phyloP scores from a whole-genome alignment of 2,329 filamentous ascomycete genomes.

The Cadophora luteo-olivacea region DNA sequence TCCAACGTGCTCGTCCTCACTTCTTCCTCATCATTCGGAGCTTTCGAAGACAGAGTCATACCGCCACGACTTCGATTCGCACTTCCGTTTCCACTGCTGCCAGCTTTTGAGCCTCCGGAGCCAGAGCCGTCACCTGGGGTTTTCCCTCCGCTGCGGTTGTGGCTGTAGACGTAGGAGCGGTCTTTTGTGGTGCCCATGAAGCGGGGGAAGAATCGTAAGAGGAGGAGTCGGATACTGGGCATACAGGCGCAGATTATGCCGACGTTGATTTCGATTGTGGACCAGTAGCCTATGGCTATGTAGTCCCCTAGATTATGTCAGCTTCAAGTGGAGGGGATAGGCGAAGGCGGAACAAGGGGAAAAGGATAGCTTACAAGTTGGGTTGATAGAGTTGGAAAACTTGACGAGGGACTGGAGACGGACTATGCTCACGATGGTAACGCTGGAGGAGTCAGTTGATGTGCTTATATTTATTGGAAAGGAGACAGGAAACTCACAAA shows the following conservation, averaged over 20 bases:
- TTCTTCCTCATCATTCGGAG: neutral
- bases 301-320: slow-evolving; percentile 31
- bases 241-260: slow-evolving; percentile 42
- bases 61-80: too few species aligned
- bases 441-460: slow-evolving; percentile 22
- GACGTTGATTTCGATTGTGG: slow-evolving; percentile 37
- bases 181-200: slow-evolving; percentile 27
- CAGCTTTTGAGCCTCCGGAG: neutral
- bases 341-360: neutral
- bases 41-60: neutral
- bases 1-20: neutral
- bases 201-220: slow-evolving; percentile 34
- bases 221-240: slow-evolving; percentile 36
- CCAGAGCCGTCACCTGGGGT: neutral
- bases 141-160: neutral
- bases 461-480: neutral
- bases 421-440: slow-evolving; percentile 39
- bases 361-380: slow-evolving; percentile 27
- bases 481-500: slow-evolving; percentile 16
- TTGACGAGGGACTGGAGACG: slow-evolving; percentile 37
- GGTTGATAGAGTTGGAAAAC: slow-evolving; percentile 35
- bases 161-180: neutral
- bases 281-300: slow-evolving; percentile 33
- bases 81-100: neutral
- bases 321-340: neutral